Base-by-base conservation (phyloP, 2,329 filamentous ascomycete species). In the Dothistroma pini region DNA sequence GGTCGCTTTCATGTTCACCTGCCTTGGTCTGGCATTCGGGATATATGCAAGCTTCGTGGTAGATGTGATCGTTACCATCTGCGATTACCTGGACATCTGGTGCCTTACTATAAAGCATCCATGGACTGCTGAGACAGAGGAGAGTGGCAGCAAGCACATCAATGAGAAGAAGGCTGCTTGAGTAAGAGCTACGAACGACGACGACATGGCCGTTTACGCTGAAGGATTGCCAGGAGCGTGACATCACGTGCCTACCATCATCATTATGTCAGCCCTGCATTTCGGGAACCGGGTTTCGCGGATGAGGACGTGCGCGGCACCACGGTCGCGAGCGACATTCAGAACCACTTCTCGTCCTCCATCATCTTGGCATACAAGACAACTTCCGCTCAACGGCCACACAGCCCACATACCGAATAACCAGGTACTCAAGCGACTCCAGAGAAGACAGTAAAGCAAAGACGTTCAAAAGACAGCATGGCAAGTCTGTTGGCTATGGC, bases 31-130 rank as follows among this genome's bases (percentile, higher is more conserved):
- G 61, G 89, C 89, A 0, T 75, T 96, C 53, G 95, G 95, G 35
- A 87, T 97, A n/a, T 97, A 99, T 78, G 93, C 91, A 62, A 96
- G 92, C 75, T 99, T 99, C 75, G 91, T 97, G 59, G 90, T 96
- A 34, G 95, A 97, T 74, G 93, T 97, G 59, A 97, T 99, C 68
- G 91, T 95, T 62, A 96, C 91, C 32, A 97, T 99, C 69, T 99
- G 95, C 78, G 95, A 99, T 75, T 96, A 96, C 75, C 83, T 97
- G 63, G 95, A 99, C 74, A 99, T 99, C 68, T 97, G 92, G 91
- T 99, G 95, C 74, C 81, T 99, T 74, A 96, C 90, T 1, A 99
- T 99, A 79, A 99, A 99, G 84, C 88, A 97, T 70, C 85, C 85
- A 0, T 81, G 82, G n/a, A 67, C 62, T 3, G 65, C 64, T 16